These are phyloP conservation scores for Botryosphaeria dothidea DNA, from an alignment of 2,329 filamentous ascomycete species.

Conservation along the genomic window DNA sequence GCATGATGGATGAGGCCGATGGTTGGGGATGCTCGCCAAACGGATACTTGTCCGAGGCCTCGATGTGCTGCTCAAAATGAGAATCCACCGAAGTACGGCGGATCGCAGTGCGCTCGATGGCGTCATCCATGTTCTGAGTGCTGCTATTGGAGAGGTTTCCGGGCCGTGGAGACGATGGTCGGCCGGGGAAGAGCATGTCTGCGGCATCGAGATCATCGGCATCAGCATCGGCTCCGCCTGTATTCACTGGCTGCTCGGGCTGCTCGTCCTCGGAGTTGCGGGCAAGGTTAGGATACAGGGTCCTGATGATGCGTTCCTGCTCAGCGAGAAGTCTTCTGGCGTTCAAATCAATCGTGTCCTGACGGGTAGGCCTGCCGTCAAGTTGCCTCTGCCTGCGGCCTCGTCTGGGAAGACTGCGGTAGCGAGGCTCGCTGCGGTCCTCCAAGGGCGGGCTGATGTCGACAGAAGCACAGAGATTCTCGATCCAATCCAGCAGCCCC, in stretches of 20 bases:
- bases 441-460: constrained; percentile 63
- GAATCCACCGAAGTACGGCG: constrained; percentile 1
- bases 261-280: constrained; percentile 19
- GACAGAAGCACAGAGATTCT: constrained; percentile 67
- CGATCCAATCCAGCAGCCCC: constrained; percentile 68
- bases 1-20: constrained; percentile 38
- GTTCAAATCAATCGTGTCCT: constrained; percentile 33
- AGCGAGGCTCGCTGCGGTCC: constrained; percentile 56
- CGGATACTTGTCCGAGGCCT: not conserved
- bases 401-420: constrained; percentile 49
- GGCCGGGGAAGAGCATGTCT: constrained; percentile 30
- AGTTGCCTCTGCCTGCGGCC: constrained; percentile 40
- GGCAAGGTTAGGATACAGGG: constrained; percentile 48
- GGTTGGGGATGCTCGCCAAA: constrained; percentile 21
- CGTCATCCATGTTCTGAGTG: not conserved
- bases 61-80: not conserved
- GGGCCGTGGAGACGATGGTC: not conserved
- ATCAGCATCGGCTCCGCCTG: constrained; percentile 29
- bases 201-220: constrained; percentile 40
- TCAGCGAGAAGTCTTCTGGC: constrained; percentile 46
- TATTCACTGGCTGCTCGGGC: constrained; percentile 20
- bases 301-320: constrained; percentile 50
- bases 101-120: not conserved
- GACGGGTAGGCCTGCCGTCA: constrained; percentile 27
- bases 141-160: constrained; percentile 3